phyloP scores from a whole-genome alignment of 371 early-diverging fungal species.

The Lichtheimia hyalospora region DNA sequence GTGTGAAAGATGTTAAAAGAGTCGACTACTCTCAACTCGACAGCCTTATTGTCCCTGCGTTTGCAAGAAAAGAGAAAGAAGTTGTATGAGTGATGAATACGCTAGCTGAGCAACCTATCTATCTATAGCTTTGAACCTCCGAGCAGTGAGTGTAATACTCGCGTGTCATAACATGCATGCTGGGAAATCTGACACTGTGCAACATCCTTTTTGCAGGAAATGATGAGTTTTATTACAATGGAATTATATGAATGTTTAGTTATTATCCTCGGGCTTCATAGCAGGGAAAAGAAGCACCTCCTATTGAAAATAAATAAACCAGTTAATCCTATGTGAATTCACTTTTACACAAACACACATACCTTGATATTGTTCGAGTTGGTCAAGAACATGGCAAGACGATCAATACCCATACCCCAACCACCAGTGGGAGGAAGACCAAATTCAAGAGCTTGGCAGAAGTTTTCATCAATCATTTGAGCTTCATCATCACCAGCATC shows the following conservation, averaged over 20 bases:
- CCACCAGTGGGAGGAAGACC: conserved; percentile 99
- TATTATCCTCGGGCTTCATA: conserved; percentile 77
- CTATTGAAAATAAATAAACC: conserved; percentile 42
- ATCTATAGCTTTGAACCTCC: no score
- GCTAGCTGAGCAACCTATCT: no score
- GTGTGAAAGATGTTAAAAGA: background rate
- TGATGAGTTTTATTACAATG: conserved; percentile 1
- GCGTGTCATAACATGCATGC: no score
- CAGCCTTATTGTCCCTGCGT: background rate
- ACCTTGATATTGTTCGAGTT: conserved; percentile 95
- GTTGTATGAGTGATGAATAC: no score
- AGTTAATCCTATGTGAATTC: background rate
- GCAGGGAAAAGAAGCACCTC: conserved; percentile 98
- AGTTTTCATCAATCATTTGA: conserved; percentile 98
- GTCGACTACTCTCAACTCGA: conserved; percentile 1
- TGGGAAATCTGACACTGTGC: no score
- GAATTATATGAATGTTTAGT: conserved; percentile 18
- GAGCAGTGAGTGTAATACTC: no score
- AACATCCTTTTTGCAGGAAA: background rate
- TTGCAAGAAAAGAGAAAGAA: background rate
- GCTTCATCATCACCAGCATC: conserved; percentile 99
- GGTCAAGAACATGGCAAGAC: conserved; percentile 99
- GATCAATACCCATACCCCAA: conserved; percentile 99
- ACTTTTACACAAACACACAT: conserved; percentile 10
- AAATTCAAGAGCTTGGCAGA: conserved; percentile 97